These are phyloP conservation scores for Fennellomyces sp. DNA, from an alignment of 371 early-diverging fungal species.

Conservation along the genomic window DNA sequence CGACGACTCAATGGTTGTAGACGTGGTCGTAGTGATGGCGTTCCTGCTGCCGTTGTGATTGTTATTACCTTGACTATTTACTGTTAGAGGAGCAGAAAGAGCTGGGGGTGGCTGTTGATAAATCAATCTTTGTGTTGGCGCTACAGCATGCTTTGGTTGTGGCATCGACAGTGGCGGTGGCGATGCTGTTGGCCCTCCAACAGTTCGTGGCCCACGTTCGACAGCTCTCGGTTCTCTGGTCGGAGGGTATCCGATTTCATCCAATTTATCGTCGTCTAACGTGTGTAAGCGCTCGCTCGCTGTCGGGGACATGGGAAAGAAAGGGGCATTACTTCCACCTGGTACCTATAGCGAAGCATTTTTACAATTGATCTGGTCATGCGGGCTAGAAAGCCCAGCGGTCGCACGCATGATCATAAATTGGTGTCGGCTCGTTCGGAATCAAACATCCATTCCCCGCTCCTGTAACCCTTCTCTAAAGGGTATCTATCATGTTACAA, in stretches of 20 bases:
- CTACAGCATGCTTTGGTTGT: slow-evolving; percentile 18
- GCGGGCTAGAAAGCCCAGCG: neutral
- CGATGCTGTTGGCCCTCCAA: slow-evolving; percentile 22
- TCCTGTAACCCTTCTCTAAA: no score
- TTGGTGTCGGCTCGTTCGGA: neutral
- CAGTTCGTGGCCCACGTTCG: neutral
- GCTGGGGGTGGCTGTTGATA: neutral
- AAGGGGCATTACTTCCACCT: neutral
- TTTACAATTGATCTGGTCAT: slow-evolving; percentile 5
- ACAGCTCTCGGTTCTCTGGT: neutral
- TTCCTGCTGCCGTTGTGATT: neutral
- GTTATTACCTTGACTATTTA: neutral
- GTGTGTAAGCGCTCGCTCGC: neutral
- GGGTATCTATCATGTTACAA: neutral
- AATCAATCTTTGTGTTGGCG: slow-evolving; percentile 20
- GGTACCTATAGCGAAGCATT: neutral
- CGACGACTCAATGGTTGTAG: no score
- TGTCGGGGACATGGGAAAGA: neutral
- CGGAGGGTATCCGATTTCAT: neutral
- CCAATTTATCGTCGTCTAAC: neutral
- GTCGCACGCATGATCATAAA: neutral
- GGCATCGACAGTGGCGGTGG: slow-evolving; percentile 29
- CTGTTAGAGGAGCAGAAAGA: neutral
- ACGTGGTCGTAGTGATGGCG: neutral
- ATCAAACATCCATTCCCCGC: neutral